Conservation (phyloP, 352 stramenopile species). For the Globisporangium megalacanthum region DNA sequence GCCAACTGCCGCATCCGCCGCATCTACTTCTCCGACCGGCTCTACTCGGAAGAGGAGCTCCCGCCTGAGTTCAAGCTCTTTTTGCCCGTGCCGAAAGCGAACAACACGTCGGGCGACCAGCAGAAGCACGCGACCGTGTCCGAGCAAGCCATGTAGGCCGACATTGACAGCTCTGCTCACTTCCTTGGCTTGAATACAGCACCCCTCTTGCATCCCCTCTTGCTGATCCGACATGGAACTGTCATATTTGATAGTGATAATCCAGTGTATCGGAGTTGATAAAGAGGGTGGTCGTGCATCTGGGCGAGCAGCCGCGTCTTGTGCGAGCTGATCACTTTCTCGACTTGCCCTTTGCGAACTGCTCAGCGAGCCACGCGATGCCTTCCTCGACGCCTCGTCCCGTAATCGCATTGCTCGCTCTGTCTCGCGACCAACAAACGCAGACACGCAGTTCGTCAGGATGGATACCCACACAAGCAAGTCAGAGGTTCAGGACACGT, state of each 20-base stretch:
- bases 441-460: not conserved
- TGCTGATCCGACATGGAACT: too few species aligned
- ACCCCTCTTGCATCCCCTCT: too few species aligned
- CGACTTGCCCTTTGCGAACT: constrained; percentile 59
- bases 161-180: too few species aligned
- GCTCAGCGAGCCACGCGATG: constrained; percentile 75
- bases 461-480: not conserved
- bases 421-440: constrained; percentile 12
- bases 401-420: constrained; percentile 78
- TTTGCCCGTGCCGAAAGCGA: constrained; percentile 90
- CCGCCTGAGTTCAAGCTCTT: constrained; percentile 98
- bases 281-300: too few species aligned
- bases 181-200: too few species aligned
- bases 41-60: constrained; percentile 97
- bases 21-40: constrained; percentile 97
- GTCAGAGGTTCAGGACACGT: constrained; percentile 15
- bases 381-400: constrained; percentile 76
- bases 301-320: too few species aligned
- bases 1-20: constrained; percentile 96
- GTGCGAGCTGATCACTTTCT: constrained; percentile 27
- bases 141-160: constrained; percentile 44
- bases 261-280: too few species aligned
- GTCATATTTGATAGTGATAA: too few species aligned
- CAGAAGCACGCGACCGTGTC: constrained; percentile 30
- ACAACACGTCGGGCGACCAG: constrained; percentile 39